Conservation (phyloP, 768 basidiomycete genomes). For the Collybiopsis confluens region DNA sequence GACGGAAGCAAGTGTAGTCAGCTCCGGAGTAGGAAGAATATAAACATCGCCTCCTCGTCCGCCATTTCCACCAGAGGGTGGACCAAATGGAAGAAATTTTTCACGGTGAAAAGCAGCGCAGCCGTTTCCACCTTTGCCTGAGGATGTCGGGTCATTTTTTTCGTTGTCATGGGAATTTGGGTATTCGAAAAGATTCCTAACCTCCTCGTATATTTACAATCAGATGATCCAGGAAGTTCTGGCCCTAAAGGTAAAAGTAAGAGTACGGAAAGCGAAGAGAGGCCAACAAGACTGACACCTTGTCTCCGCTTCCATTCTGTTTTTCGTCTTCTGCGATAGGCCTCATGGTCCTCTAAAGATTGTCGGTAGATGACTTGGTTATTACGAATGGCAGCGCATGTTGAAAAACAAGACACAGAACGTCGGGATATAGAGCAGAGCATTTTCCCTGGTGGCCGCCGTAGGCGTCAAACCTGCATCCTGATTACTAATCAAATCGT, state of each 20-base stretch:
- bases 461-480: conserved; percentile 92
- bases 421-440: not conserved
- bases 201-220: conserved; percentile 77
- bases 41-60: conserved; percentile 88
- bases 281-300: conserved; percentile 38
- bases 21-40: conserved; percentile 68
- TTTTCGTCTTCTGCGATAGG: conserved; percentile 44
- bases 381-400: not conserved
- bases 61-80: conserved; percentile 92
- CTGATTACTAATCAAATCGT: conserved; percentile 74
- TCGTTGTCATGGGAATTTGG: not conserved
- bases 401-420: not conserved
- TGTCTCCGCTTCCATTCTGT: conserved; percentile 78
- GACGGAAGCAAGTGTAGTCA: conserved; percentile 76
- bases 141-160: not conserved
- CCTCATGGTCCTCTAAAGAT: conserved; percentile 27
- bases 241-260: conserved; percentile 46
- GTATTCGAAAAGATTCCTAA: conserved; percentile 22
- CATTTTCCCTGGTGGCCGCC: conserved; percentile 70
- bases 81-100: conserved; percentile 77
- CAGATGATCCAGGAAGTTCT: conserved; percentile 78
- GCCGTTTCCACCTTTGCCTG: conserved; percentile 86
- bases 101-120: conserved; percentile 93
- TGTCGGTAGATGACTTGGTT: conserved; percentile 6
- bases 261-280: conserved; percentile 6